Evolutionary conservation across 2,329 filamentous ascomycete species (phyloP).

Genomic region (Fusarium neocosmosporiellum): DNA sequence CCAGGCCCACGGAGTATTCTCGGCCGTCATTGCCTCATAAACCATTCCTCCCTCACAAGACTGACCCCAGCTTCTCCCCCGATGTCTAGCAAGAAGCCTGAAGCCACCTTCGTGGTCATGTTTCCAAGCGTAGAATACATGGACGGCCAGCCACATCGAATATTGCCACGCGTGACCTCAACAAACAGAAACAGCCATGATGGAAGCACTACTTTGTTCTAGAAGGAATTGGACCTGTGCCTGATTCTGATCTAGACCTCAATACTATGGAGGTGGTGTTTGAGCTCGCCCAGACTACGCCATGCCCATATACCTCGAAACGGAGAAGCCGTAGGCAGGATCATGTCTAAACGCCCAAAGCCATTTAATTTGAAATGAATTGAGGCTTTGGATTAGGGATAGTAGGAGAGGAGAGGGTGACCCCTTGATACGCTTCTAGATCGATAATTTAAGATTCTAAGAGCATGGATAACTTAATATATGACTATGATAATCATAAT

Average conservation of each 20-base stretch:
- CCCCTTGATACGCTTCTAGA: background rate
- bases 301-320: background rate
- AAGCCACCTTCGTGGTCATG: background rate
- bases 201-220: background rate
- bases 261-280: background rate
- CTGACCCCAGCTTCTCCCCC: background rate
- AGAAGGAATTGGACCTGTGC: background rate
- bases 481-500: background rate
- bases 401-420: background rate
- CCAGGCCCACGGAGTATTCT: background rate
- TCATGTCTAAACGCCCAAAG: background rate
- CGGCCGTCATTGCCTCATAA: background rate
- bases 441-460: background rate
- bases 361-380: background rate
- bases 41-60: background rate
- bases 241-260: background rate
- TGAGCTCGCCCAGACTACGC: background rate
- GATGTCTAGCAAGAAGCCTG: background rate
- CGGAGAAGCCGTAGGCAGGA: background rate
- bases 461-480: background rate
- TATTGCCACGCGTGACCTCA: background rate
- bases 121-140: background rate
- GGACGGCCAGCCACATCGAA: background rate
- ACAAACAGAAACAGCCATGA: background rate
- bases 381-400: background rate